Evolutionary conservation across 2,329 filamentous ascomycete species (phyloP).

Genomic region (Zarea fungicola): DNA sequence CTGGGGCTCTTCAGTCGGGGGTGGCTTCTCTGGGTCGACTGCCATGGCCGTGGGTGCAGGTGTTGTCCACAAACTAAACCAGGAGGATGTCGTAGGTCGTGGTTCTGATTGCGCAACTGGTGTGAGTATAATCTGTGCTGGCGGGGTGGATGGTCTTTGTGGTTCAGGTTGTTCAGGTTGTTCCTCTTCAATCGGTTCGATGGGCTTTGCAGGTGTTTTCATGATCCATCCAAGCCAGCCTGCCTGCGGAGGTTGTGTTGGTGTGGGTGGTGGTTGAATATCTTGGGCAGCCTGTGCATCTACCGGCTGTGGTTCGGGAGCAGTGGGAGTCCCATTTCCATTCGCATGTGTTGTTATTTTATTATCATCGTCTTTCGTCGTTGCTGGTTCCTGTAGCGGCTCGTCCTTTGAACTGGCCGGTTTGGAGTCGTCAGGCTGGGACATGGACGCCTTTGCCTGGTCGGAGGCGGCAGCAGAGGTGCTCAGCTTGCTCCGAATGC

Average conservation of each 20-base stretch:
- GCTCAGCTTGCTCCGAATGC: slow-evolving; percentile 23
- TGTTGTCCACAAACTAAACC: slow-evolving; percentile 37
- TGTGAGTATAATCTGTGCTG: slow-evolving; percentile 15
- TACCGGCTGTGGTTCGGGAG: neutral
- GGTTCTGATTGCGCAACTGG: slow-evolving; percentile 15
- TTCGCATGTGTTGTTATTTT: neutral
- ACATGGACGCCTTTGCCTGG: slow-evolving; percentile 15
- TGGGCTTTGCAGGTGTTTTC: slow-evolving; percentile 22
- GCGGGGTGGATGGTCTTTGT: slow-evolving; percentile 22
- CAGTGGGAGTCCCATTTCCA: neutral
- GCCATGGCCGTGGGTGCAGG: slow-evolving; percentile 16
- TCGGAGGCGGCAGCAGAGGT: slow-evolving; percentile 2
- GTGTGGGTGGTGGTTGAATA: neutral
- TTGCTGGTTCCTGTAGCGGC: neutral
- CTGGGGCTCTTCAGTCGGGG: slow-evolving; percentile 18
- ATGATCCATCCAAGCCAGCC: slow-evolving; percentile 54
- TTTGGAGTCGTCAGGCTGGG: neutral
- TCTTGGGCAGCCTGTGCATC: neutral
- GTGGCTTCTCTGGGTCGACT: slow-evolving; percentile 13
- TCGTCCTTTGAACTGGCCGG: neutral
- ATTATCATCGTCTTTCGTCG: neutral
- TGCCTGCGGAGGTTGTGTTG: slow-evolving; percentile 22
- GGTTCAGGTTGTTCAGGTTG: slow-evolving; percentile 6
- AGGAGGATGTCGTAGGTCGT: slow-evolving; percentile 24
- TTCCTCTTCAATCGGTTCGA: slow-evolving; percentile 4